Percentiles rank a stretch among this genome's conserved stretches.
Conservation (phyloP, 306 rosid species). For the Castanopsis chinensis region DNA sequence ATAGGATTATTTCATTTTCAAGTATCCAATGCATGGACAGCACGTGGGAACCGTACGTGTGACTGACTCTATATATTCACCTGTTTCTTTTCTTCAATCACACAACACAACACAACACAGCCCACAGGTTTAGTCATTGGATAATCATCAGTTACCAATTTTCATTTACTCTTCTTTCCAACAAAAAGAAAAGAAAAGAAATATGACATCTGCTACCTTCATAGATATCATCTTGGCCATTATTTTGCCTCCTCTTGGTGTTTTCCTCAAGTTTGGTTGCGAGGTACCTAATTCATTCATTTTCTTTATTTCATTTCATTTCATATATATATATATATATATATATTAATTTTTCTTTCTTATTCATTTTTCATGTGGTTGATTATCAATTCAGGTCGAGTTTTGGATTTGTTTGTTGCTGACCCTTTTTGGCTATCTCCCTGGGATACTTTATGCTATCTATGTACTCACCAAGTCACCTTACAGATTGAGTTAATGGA, state of each 20-base stretch:
- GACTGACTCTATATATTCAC: too few relatives aligned
- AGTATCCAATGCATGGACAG: too few relatives aligned
- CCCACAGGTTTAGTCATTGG: too few relatives aligned
- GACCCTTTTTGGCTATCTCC: conserved; percentile 64
- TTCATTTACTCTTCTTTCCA: too few relatives aligned
- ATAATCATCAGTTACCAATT: too few relatives aligned
- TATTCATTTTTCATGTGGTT: not conserved
- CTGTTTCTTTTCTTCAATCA: too few relatives aligned
- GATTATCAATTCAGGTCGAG: conserved; percentile 44
- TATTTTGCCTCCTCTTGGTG: conserved; percentile 86
- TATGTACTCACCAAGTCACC: conserved; percentile 57
- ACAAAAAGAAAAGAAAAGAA: not conserved
- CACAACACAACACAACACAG: too few relatives aligned
- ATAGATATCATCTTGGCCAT: conserved; percentile 73
- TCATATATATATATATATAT: not conserved
- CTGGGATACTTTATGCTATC: conserved; percentile 79
- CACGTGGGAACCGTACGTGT: too few relatives aligned
- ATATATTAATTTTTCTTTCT: too few relatives aligned
- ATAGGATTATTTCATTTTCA: too few relatives aligned
- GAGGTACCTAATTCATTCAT: conserved; percentile 17
- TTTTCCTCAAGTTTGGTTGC: conserved; percentile 82
- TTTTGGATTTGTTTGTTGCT: conserved; percentile 86
- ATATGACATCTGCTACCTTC: conserved; percentile 44
- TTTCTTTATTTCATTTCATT: not conserved
- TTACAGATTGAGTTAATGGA: conserved; percentile 1